These are phyloP conservation scores for Lenwebbia sp. DNA, from an alignment of 345 rosid species.

Conservation along the genomic window DNA sequence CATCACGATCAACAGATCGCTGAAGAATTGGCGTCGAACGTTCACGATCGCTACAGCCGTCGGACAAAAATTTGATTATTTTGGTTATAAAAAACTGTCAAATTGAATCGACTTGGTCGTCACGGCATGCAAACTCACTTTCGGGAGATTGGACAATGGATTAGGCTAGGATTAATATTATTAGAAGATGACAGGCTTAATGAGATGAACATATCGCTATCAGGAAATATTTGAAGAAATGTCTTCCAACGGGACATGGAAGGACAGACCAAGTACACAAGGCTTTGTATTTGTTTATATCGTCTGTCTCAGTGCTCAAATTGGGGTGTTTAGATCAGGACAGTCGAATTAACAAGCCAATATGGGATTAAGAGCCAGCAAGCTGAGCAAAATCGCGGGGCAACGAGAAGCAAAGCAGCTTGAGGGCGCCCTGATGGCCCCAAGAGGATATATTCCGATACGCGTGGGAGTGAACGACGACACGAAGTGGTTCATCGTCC, in stretches of 20 bases:
- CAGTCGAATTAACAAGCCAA: not conserved
- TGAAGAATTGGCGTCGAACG: not conserved
- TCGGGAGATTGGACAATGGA: not conserved
- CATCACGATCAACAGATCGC: not conserved
- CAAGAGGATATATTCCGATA: constrained; percentile 25
- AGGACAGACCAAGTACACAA: not conserved
- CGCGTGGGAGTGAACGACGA: constrained; percentile 9
- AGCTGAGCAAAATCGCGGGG: constrained; percentile 1
- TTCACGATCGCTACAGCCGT: not conserved
- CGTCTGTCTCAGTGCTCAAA: not conserved
- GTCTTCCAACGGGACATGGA: not conserved
- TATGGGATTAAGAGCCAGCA: constrained; percentile 15
- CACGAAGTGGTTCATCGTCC: constrained; percentile 14
- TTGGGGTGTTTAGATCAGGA: not conserved
- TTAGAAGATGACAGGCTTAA: not conserved
- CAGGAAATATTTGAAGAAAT: not conserved
- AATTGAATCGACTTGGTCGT: no score
- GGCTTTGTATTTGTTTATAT: not conserved
- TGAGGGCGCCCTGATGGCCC: not conserved
- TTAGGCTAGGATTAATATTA: not conserved
- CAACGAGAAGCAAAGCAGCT: not conserved
- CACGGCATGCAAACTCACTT: no score
- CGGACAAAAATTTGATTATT: no score
- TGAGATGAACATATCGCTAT: not conserved
- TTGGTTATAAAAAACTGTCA: no score